Base-by-base conservation (phyloP, 371 early-diverging fungal genomes). In the Haplosporangium sp. region DNA sequence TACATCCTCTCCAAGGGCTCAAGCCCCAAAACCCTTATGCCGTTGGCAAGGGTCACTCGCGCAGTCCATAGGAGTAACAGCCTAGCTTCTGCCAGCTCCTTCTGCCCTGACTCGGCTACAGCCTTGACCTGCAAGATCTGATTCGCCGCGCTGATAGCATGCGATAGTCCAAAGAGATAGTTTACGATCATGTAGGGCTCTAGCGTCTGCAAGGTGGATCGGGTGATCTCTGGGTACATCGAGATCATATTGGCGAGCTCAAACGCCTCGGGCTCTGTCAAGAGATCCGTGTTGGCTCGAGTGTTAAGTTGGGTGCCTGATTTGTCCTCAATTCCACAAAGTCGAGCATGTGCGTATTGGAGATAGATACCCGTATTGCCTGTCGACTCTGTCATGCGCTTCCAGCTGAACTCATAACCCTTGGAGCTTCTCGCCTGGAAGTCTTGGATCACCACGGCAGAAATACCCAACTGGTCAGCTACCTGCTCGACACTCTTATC, bases 331-430 rank as follows among this genome's bases (percentile, higher is more conserved):
- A 95, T 91, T 85, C 89, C 87, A 81, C 95, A 95, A 6, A 95
- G 86, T 45, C 96, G 92, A 12, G 98, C 94, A 83, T 98, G 94
- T 14, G 98, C 94, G 81, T 94, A 99, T 85, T 99, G 99, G 10
- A 99, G 82, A 83, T 97, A 99, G 8, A 99, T 95, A 3, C 99
- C 99, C 1, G 99, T 99, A 82, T 96, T 96, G 42, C 99, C 99
- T 58, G 93, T 94, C 58, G 95, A 92, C 69, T 93, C 92, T 29
- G 95, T 90, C 92, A 98, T 97, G 48, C 96, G 90, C 69, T 93
- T 89, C 95, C 96, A 96, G 68, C 94, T 89, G 84, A 99, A 99
- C 23, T 90, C 91, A 77, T 99, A 99, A 73, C 98, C 96, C 84
- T 97, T 97, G 59, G 86, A 85, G 45, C 99, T 88, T 68, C 93